Base-by-base conservation (phyloP, 257 asterid genomes). In the Echium plantagineum region DNA sequence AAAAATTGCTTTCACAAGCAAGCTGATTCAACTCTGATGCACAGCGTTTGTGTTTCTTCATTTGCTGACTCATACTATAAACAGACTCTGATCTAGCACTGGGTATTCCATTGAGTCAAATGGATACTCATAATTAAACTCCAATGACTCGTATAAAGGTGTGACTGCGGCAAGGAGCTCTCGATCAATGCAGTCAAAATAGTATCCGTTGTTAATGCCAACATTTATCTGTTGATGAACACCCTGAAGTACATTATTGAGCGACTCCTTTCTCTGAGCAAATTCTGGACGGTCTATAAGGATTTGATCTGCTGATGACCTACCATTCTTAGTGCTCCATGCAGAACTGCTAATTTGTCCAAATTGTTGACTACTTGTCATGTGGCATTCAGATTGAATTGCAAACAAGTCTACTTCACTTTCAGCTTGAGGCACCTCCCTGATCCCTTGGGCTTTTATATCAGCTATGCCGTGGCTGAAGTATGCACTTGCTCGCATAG, bases 71-170 rank as follows among this genome's bases (percentile, higher is more conserved):
- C 78, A 78, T 67, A 74, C 75, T 64, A 81, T 83, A 63, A 64
- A 86, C 48, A 89, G 73, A 71, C 97, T 91, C 68, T 84, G 89
- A 57, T 75, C 87, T 60, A 86, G 74, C 55, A 83, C 85, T 66
- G 83, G 77, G 68, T 81, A 83, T 31, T 87, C 90, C 69, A 80
- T 52, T 4, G 78, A 26, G 48, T 85, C 95, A 35, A 57, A 65
- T 9, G 77, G 76, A 67, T 72, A 71, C 75, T 79, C 86, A 6
- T 57, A 59, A 61, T 79, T 86, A 35, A 73, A 72, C 75, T 53
- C 80, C 64, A 76, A 58, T 5, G 78, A 21, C 66, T 78, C 94
- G 60, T 68, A 79, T 73, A 77, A 63, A 74, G 70, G 69, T 2
- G 79, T 74, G 26, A 68, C 67, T 17, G 78, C 94, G 49, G 67